phyloP scores from a whole-genome alignment of 2,329 filamentous ascomycete species.

The Akanthomyces dipterigenus region DNA sequence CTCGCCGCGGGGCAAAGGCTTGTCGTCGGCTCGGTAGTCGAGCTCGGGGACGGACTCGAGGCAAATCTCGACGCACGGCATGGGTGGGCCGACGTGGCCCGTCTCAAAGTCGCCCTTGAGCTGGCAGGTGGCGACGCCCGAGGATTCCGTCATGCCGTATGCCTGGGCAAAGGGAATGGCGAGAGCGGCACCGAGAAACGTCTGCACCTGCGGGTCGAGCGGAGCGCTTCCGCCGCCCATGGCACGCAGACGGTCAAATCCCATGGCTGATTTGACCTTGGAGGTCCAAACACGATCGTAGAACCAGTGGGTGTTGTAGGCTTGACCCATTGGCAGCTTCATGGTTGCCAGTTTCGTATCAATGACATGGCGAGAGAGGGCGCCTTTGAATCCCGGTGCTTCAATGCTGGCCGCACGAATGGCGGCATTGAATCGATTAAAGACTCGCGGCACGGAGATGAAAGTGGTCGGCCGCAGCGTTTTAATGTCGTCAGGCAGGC shows the following conservation, averaged over 20 bases:
- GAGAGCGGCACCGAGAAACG: slow-evolving; percentile 81
- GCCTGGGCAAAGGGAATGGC: slow-evolving; percentile 76
- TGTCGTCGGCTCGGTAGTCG: slow-evolving; percentile 84
- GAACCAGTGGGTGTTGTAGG: slow-evolving; percentile 70
- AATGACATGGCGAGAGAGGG: slow-evolving; percentile 73
- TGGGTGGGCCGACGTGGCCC: slow-evolving; percentile 75
- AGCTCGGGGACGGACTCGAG: slow-evolving; percentile 86
- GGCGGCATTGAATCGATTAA: slow-evolving; percentile 80
- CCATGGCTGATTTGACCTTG: slow-evolving; percentile 78
- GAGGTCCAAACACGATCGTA: slow-evolving; percentile 87
- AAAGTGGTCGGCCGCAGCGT: slow-evolving; percentile 75
- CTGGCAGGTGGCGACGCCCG: slow-evolving; percentile 70
- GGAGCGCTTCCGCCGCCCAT: slow-evolving; percentile 89
- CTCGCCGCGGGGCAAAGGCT: slow-evolving; percentile 85
- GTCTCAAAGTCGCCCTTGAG: slow-evolving; percentile 59
- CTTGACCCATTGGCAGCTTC: slow-evolving; percentile 62
- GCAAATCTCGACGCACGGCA: slow-evolving; percentile 65
- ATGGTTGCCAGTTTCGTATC: slow-evolving; percentile 73
- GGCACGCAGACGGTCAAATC: slow-evolving; percentile 62
- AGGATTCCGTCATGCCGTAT: slow-evolving; percentile 91
- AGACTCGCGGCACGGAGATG: slow-evolving; percentile 84
- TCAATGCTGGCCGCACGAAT: slow-evolving; percentile 76
- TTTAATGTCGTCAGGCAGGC: slow-evolving; percentile 87
- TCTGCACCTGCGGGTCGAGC: slow-evolving; percentile 79
- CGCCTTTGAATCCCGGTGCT: slow-evolving; percentile 70